phyloP scores from a whole-genome alignment of 2,329 filamentous ascomycete species.

The Mariannaea elegans region DNA sequence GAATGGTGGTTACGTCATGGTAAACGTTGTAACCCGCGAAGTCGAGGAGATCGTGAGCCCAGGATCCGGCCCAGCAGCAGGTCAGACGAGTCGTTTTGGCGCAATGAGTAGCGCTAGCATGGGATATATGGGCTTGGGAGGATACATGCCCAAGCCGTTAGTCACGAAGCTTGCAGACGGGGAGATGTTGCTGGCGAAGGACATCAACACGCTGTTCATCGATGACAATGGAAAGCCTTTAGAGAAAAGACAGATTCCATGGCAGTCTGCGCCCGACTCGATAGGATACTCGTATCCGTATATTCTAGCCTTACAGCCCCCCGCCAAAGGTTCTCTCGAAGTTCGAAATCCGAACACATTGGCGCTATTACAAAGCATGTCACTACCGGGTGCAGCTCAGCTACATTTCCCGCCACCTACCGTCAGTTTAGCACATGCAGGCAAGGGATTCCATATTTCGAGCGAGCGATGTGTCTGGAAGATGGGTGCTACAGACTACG shows the following conservation, averaged over 20 bases:
- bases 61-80: conserved; percentile 70
- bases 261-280: conserved; percentile 86
- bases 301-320: conserved; percentile 84
- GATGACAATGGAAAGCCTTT: conserved; percentile 83
- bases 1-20: conserved; percentile 89
- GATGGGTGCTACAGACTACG: conserved; percentile 93
- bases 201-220: conserved; percentile 94
- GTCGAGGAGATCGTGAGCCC: conserved; percentile 83
- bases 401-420: conserved; percentile 93
- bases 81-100: conserved; percentile 79
- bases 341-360: conserved; percentile 92
- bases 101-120: conserved; percentile 86
- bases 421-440: conserved; percentile 92
- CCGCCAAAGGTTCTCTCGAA: conserved; percentile 85
- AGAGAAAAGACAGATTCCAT: conserved; percentile 89
- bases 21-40: conserved; percentile 80
- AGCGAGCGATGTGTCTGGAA: conserved; percentile 95
- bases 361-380: conserved; percentile 86
- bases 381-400: conserved; percentile 81
- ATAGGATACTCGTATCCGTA: conserved; percentile 98
- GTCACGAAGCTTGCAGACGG: conserved; percentile 83
- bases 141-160: conserved; percentile 90
- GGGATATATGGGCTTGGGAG: conserved; percentile 95
- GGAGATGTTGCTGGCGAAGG: conserved; percentile 93
- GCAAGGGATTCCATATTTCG: conserved; percentile 92